Base-by-base conservation (phyloP, 2,329 filamentous ascomycete genomes). In the Apiospora saccharicola region DNA sequence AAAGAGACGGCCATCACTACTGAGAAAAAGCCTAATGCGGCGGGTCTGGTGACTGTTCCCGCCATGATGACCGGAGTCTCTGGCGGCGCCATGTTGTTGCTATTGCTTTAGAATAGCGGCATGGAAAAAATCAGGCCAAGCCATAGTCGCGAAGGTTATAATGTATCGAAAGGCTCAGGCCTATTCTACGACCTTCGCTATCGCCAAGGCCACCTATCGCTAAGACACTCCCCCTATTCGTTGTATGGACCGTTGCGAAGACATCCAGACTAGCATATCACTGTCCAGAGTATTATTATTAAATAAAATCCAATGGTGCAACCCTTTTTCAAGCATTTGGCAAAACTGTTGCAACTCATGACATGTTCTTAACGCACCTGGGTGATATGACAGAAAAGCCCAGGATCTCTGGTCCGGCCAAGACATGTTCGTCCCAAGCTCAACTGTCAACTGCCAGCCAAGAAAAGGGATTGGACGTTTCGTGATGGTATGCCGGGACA, bases 51-150 rank as follows among this genome's bases (percentile, higher is more conserved):
- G 41, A 68, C 41, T 10, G 41, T 68, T 10, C 26, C 67, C 4
- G 44, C 44, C 34, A 68, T 68, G 41, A 47, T 47, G 24, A n/a
- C 67, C 8, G 67, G 67, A 46, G 19, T 68, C n/a, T 44, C 67
- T 37, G 67, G 41, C 1, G 26, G 26, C 13, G 67, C 67, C 26
- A 34, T 44, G 26, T 34, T 68, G 24, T 24, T 68, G 22, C 41
- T 47, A 26, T 37, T 34, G 53, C 5, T 47, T 22, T 68, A 68
- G 22, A 10, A 5, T 26, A 30, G n/a, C 30, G 24, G 13, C n/a
- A 22, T 47, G 30, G 22, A 22, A 10, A 12, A 12, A 13, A 6
- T 46, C 4, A 19, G 37, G 22, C 44, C 7, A 46, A 16, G 22
- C 30, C 46, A 24, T 26, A 30, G n/a, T 26, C 41, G 24, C 41